Evolutionary conservation across 2,329 filamentous ascomycete genomes (phyloP), one percentile per base, ranked within the genome.

Genomic region (Colletotrichum sp.): DNA sequence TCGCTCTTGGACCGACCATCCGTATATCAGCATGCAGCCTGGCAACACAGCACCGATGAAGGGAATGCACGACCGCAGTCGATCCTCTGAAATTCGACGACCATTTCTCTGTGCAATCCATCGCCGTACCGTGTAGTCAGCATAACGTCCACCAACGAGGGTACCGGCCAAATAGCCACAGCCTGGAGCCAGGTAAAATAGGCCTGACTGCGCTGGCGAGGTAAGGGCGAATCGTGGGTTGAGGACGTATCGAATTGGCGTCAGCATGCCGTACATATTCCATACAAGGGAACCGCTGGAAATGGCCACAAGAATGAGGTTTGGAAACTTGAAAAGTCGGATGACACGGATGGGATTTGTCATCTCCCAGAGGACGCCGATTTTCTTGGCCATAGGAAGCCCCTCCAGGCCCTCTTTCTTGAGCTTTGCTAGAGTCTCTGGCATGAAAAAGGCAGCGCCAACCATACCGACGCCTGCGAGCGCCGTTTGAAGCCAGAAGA

Each of bases 131-230:
- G 89, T 86, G 76, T 89, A 84, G 80, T 95, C 93, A 0, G 93
- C 92, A 84, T 91, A 94, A 24, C 92, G 88, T 2, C 93, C 93
- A 26, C 93, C 93, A 74, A 94, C 86, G 78, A 94, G 91, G 1
- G 92, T 94, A 0, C 93, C 93, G 0, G 90, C 74, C 0, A 95
- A 84, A 79, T 94, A 94, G 2, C 93, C 93, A 73, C 88, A 89
- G 1, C 93, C 93, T 0, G 93, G 93, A 0, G 93, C 92, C 26
- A 95, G 90, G 80, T 94, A 95, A 83, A 95, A 94, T 3, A 95
- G 86, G 0, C 91, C 92, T 0, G 89, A 90, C 80, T 93, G 89
- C 26, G 94, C 88, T 0, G 93, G 93, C 0, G 88, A 88, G 0
- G 88, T 89, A 16, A 95, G 88, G 69, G 90, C 80, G 84, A 94